phyloP scores from a whole-genome alignment of 2,329 filamentous ascomycete genomes.

The Aspergillus fijiensis region DNA sequence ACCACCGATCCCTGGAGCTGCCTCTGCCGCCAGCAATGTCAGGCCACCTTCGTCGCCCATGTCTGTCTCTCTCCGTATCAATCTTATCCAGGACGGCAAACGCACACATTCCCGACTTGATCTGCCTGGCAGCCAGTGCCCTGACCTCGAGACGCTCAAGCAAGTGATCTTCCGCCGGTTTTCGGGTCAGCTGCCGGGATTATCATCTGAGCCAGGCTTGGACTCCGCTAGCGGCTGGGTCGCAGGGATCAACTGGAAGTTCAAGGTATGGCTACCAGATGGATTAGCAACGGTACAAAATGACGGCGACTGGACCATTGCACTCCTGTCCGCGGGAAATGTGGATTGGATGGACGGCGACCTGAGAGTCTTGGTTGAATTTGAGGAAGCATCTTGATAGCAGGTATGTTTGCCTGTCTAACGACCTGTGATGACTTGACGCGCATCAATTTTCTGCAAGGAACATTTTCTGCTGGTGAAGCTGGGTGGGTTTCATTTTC shows the following conservation, averaged over 20 bases:
- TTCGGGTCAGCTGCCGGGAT: slow-evolving; percentile 29
- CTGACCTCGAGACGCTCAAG: slow-evolving; percentile 34
- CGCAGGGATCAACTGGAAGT: slow-evolving; percentile 28
- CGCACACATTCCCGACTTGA: slow-evolving; percentile 41
- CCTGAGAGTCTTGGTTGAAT: slow-evolving; percentile 44
- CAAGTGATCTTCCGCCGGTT: slow-evolving; percentile 34
- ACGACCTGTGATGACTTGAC: neutral
- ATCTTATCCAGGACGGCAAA: slow-evolving; percentile 40
- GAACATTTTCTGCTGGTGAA: neutral
- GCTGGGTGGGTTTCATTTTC: neutral
- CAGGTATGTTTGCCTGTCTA: neutral
- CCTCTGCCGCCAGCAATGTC: slow-evolving; percentile 6
- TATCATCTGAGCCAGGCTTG: slow-evolving; percentile 22
- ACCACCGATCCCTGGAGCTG: slow-evolving; percentile 14
- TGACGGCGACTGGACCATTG: slow-evolving; percentile 47
- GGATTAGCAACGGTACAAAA: slow-evolving; percentile 40
- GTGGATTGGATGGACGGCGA: slow-evolving; percentile 51
- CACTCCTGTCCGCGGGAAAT: slow-evolving; percentile 42
- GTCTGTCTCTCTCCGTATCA: slow-evolving; percentile 38
- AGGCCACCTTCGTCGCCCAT: slow-evolving; percentile 10
- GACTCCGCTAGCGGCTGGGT: slow-evolving; percentile 20
- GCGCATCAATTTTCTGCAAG: slow-evolving; percentile 1
- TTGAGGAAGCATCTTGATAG: slow-evolving; percentile 19
- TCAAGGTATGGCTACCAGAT: slow-evolving; percentile 45
- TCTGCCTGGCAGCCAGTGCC: slow-evolving; percentile 36